phyloP scores from a whole-genome alignment of 2,329 filamentous ascomycete genomes.

The Scytalidium lignicola region DNA sequence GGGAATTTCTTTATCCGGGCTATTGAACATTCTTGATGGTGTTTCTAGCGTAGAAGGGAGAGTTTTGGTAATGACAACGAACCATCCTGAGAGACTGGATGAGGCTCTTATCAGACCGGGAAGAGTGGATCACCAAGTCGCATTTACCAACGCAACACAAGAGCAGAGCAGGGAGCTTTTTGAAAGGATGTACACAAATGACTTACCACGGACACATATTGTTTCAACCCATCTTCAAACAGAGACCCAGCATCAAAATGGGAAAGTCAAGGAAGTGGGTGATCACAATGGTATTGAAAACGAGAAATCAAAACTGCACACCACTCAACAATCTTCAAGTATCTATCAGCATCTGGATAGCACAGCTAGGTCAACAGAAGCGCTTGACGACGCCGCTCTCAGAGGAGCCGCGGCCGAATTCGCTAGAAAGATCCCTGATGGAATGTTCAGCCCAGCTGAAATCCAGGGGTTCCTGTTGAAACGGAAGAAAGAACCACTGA shows the following conservation, averaged over 20 bases:
- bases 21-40: slow-evolving; percentile 70
- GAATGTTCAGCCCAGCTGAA: slow-evolving; percentile 52
- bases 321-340: too few relatives aligned
- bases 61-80: slow-evolving; percentile 79
- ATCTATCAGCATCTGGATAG: too few relatives aligned
- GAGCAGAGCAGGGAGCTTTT: slow-evolving; percentile 54
- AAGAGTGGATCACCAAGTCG: slow-evolving; percentile 64
- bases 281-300: background rate
- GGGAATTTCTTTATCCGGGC: slow-evolving; percentile 68
- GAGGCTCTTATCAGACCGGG: slow-evolving; percentile 70
- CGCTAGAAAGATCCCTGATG: slow-evolving; percentile 46
- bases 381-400: slow-evolving; percentile 35
- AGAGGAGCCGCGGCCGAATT: slow-evolving; percentile 34
- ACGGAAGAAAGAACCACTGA: slow-evolving; percentile 52
- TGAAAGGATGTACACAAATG: slow-evolving; percentile 51
- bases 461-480: slow-evolving; percentile 62
- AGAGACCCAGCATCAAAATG: slow-evolving; percentile 3
- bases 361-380: background rate
- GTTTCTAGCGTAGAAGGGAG: slow-evolving; percentile 75
- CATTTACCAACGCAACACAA: slow-evolving; percentile 53
- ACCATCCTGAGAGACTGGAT: slow-evolving; percentile 68
- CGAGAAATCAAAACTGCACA: background rate
- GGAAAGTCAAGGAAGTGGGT: background rate
- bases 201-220: slow-evolving; percentile 11
- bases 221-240: background rate